A percentile compares a stretch with the other conserved stretches of the same genome.
Evolutionary conservation across 2,329 filamentous ascomycete genomes (phyloP).

Genomic region (Thielaviopsis euricoi): DNA sequence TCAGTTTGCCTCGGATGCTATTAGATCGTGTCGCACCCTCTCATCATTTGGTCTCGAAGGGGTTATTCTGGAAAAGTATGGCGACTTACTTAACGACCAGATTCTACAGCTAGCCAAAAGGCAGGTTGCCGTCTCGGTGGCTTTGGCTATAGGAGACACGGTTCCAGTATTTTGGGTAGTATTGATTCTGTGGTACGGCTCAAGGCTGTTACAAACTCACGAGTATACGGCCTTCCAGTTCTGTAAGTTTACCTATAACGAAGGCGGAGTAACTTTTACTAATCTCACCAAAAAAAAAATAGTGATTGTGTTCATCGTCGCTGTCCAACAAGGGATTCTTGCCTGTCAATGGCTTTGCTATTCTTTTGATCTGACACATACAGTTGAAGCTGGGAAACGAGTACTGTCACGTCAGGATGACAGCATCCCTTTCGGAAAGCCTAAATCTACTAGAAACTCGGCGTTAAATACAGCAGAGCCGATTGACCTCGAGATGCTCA

Average conservation of each 20-base stretch:
- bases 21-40: conserved; percentile 11
- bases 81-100: conserved; percentile 1
- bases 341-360: conserved; percentile 49
- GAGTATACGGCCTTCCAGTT: conserved; percentile 12
- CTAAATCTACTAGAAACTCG: neutral
- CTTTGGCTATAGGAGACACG: conserved; percentile 11
- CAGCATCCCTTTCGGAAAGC: neutral
- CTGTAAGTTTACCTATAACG: conserved; percentile 2
- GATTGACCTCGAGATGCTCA: conserved; percentile 10
- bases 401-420: conserved; percentile 20
- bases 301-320: conserved; percentile 12
- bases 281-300: neutral
- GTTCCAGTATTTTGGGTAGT: conserved; percentile 12
- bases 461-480: neutral
- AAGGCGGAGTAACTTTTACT: neutral
- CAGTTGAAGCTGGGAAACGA: conserved; percentile 40
- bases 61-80: neutral
- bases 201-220: conserved; percentile 5
- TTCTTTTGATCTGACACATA: conserved; percentile 46
- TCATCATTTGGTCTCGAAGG: conserved; percentile 8
- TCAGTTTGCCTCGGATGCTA: conserved; percentile 8
- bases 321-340: conserved; percentile 11
- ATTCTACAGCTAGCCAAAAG: conserved; percentile 4
- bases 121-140: conserved; percentile 1
- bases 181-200: conserved; percentile 13